A percentile compares a stretch with the other conserved stretches of the same genome.
Conservation (phyloP, 139 green algal species). For the Limnomonas spitsbergensis region DNA sequence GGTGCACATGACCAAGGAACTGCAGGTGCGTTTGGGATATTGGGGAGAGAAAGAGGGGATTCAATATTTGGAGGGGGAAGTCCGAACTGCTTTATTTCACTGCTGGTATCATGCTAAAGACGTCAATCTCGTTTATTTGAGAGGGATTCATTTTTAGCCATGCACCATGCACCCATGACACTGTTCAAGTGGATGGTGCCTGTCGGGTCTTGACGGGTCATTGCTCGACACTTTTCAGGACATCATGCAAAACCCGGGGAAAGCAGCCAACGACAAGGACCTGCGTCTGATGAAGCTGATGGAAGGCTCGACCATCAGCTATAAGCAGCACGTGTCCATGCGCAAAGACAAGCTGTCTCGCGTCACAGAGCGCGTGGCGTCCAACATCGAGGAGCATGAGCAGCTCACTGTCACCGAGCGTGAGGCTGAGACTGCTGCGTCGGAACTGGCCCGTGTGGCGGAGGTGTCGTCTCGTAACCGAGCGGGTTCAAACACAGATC, state of each 20-base stretch:
- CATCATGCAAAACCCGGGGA: neutral
- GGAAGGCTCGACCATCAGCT: constrained; percentile 10
- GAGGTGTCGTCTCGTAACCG: constrained; percentile 14
- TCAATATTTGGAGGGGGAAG: neutral
- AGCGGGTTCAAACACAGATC: neutral
- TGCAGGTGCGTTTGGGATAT: constrained; percentile 22
- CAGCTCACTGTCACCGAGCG: constrained; percentile 23
- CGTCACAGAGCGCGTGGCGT: neutral
- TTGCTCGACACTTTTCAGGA: neutral
- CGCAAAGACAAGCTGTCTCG: neutral
- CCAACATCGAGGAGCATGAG: constrained; percentile 11
- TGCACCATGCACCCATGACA: too few species aligned
- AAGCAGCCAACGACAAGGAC: constrained; percentile 13
- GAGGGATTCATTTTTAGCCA: neutral
- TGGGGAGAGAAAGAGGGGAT: neutral
- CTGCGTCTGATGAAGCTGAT: constrained; percentile 4
- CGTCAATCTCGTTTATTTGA: neutral
- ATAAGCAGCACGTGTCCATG: constrained; percentile 15
- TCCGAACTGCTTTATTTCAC: neutral
- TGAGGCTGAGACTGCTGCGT: constrained; percentile 15
- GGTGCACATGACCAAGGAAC: constrained; percentile 45
- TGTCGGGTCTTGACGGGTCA: too few species aligned
- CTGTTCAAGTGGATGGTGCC: too few species aligned
- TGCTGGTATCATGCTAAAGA: neutral
- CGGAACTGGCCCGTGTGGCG: constrained; percentile 17